These are phyloP conservation scores for Pinguiococcus pyrenoidosus DNA, from an alignment of 108 stramenopile genomes.

Conservation along the genomic window DNA sequence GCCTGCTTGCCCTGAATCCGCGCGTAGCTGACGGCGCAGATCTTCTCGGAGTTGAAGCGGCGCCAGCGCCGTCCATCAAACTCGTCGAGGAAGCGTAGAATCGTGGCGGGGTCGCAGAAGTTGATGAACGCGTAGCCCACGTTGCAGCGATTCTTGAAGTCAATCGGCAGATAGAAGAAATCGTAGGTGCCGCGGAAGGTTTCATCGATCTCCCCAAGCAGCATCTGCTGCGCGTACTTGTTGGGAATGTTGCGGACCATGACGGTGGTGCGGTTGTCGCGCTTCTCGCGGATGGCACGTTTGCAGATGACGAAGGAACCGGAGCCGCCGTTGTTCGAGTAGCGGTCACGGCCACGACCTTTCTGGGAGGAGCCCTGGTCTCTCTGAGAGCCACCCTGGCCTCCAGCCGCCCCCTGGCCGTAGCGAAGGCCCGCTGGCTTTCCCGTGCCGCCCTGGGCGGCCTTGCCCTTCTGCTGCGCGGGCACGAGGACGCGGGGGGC, in stretches of 20 bases:
- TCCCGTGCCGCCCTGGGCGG: too few relatives aligned
- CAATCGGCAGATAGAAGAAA: conserved; percentile 97
- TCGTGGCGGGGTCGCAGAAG: conserved; percentile 74
- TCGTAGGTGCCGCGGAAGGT: conserved; percentile 58
- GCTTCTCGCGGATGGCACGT: too few relatives aligned
- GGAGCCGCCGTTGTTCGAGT: too few relatives aligned
- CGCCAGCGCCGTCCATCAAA: conserved; percentile 86
- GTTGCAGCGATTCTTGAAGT: conserved; percentile 98
- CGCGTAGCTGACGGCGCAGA: conserved; percentile 93
- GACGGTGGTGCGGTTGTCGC: conserved; percentile 87
- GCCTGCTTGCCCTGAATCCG: conserved; percentile 94
- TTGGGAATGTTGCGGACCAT: conserved; percentile 99
- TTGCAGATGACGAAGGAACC: too few relatives aligned
- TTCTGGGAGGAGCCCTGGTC: too few relatives aligned
- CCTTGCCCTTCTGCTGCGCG: too few relatives aligned
- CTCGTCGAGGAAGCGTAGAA: conserved; percentile 64
- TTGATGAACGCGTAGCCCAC: conserved; percentile 97
- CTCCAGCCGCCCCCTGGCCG: too few relatives aligned
- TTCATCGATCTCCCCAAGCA: conserved; percentile 83
- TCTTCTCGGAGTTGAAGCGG: conserved; percentile 93
- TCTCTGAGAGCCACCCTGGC: too few relatives aligned
- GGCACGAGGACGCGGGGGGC: too few relatives aligned
- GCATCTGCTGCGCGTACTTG: conserved; percentile 91
- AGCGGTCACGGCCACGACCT: too few relatives aligned
- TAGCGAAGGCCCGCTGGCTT: too few relatives aligned